Conservation (phyloP, 257 asterid species). For the Prunella vulgaris region DNA sequence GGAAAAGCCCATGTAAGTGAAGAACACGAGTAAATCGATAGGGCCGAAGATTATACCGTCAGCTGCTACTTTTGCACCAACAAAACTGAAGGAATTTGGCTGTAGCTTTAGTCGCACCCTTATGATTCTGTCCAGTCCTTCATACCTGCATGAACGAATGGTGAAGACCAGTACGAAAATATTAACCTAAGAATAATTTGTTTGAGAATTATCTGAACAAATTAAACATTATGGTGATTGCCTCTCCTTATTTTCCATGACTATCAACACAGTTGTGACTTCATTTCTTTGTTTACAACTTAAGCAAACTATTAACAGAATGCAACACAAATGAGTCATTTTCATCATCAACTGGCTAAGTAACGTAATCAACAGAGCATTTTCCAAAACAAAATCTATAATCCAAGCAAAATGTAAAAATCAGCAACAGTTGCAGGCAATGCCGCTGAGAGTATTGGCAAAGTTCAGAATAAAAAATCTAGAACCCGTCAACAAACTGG, state of each 20-base stretch:
- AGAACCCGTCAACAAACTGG: neutral
- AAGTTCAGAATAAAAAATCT: neutral
- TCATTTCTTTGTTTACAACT: constrained; percentile 2
- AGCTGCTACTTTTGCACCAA: constrained; percentile 70
- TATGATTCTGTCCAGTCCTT: constrained; percentile 65
- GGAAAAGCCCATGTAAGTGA: constrained; percentile 83
- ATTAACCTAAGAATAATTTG: neutral
- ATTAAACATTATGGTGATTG: neutral
- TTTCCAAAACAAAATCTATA: neutral
- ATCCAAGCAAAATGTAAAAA: constrained; percentile 5
- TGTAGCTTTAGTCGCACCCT: constrained; percentile 50
- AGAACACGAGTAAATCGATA: constrained; percentile 64
- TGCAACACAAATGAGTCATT: neutral
- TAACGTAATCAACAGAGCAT: neutral
- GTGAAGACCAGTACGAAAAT: neutral
- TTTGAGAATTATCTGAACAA: neutral
- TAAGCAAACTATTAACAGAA: neutral
- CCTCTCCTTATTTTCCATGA: neutral
- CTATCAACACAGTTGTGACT: too few species aligned
- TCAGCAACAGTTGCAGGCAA: neutral
- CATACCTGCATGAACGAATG: constrained; percentile 46
- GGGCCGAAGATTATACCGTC: constrained; percentile 84
- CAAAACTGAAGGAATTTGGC: constrained; percentile 67
- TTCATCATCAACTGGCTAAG: constrained; percentile 4
- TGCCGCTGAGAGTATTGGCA: neutral